These are phyloP conservation scores for Sarocladium kiliense DNA, from an alignment of 2,329 filamentous ascomycete genomes.

Conservation along the genomic window DNA sequence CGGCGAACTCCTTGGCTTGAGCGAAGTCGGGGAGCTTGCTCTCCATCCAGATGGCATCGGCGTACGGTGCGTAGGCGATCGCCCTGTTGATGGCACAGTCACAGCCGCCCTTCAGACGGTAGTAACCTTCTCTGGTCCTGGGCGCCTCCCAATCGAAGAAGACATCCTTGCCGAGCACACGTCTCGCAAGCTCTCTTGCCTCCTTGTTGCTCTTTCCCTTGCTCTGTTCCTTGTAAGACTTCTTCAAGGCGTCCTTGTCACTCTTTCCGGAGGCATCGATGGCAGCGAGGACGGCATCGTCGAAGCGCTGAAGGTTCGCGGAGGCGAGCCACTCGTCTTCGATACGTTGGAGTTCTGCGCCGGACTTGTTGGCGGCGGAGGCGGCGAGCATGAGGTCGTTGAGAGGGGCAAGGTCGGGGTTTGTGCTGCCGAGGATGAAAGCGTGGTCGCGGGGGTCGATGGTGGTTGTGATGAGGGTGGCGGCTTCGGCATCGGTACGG, in stretches of 20 bases:
- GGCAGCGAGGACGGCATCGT: conserved; percentile 79
- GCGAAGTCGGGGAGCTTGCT: conserved; percentile 88
- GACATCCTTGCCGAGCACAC: conserved; percentile 72
- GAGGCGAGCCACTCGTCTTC: conserved; percentile 83
- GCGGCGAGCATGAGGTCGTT: conserved; percentile 88
- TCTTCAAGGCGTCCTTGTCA: conserved; percentile 64
- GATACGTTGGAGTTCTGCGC: conserved; percentile 77
- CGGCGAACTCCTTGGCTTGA: conserved; percentile 89
- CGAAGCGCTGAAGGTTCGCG: conserved; percentile 81
- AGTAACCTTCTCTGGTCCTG: conserved; percentile 90
- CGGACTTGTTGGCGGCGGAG: conserved; percentile 75
- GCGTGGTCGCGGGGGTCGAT: conserved; percentile 93
- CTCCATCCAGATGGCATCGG: conserved; percentile 99
- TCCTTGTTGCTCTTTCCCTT: conserved; percentile 85
- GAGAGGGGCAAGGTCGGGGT: conserved; percentile 75
- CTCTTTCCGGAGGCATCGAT: conserved; percentile 64
- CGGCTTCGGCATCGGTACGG: conserved; percentile 94
- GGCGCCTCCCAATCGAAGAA: conserved; percentile 96
- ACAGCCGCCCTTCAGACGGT: conserved; percentile 86
- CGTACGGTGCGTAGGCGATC: conserved; percentile 86
- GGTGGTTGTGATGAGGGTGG: conserved; percentile 92
- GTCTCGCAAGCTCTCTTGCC: conserved; percentile 72
- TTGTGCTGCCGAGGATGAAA: conserved; percentile 88
- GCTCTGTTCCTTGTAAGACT: conserved; percentile 59
- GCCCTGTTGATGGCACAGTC: conserved; percentile 88